A percentile compares a stretch with the other conserved stretches of the same genome.
These are phyloP conservation scores for Asterochloris erici DNA, from an alignment of 139 green algal genomes.

Conservation along the genomic window DNA sequence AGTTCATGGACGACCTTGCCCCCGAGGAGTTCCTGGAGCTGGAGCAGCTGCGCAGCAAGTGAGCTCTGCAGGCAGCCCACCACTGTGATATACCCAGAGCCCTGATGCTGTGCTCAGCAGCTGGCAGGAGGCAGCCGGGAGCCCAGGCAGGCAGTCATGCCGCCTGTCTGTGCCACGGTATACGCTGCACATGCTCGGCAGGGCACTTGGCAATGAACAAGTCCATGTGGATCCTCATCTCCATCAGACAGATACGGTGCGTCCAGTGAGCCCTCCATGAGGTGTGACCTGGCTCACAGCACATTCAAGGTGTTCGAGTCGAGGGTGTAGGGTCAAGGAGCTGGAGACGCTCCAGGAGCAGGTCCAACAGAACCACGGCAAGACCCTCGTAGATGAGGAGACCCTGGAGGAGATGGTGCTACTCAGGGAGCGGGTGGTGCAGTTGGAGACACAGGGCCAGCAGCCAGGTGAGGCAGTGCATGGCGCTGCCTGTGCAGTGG, in stretches of 20 bases:
- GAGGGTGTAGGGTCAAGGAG: constrained; percentile 9
- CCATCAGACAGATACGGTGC: too few relatives aligned
- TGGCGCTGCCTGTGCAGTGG: not conserved
- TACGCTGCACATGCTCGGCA: too few relatives aligned
- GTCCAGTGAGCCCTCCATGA: too few relatives aligned
- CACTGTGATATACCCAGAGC: too few relatives aligned
- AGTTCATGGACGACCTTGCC: constrained; percentile 7
- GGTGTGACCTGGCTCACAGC: too few relatives aligned
- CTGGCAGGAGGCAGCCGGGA: not conserved
- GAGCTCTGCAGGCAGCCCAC: not conserved
- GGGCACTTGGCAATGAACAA: too few relatives aligned
- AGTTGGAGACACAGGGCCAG: constrained; percentile 18
- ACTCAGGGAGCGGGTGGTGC: constrained; percentile 14
- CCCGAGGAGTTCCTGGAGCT: constrained; percentile 17
- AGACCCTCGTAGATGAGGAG: constrained; percentile 2
- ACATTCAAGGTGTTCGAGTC: not conserved
- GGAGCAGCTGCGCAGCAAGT: constrained; percentile 18
- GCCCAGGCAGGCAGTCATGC: too few relatives aligned
- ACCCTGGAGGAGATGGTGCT: constrained; percentile 12
- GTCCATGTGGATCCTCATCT: too few relatives aligned
- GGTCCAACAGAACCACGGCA: constrained; percentile 1
- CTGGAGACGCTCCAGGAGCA: constrained; percentile 19
- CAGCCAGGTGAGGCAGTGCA: not conserved
- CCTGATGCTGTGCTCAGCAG: not conserved
- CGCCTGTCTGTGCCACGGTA: too few relatives aligned